These are phyloP conservation scores for Botrytis porri DNA, from an alignment of 2,329 filamentous ascomycete genomes.

Conservation along the genomic window DNA sequence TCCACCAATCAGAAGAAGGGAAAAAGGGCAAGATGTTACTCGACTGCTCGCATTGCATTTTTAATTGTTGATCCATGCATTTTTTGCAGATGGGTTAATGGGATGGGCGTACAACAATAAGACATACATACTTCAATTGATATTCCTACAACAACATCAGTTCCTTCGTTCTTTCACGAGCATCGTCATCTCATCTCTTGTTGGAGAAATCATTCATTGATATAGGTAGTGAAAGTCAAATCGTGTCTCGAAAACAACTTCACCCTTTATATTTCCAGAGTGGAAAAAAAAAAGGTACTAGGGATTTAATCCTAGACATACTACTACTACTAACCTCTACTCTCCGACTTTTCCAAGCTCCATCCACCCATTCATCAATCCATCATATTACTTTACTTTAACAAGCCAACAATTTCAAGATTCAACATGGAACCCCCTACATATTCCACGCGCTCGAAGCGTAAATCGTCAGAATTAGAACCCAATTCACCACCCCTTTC, in stretches of 20 bases:
- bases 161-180: neutral
- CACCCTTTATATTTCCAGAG: neutral
- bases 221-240: neutral
- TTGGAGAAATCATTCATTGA: neutral
- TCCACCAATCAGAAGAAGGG: neutral
- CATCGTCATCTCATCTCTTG: neutral
- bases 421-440: slow-evolving; percentile 14
- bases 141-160: neutral
- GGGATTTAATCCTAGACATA: neutral
- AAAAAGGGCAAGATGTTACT: neutral
- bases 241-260: neutral
- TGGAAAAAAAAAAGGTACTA: neutral
- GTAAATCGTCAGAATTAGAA: slow-evolving; percentile 14
- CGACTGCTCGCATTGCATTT: slow-evolving; percentile 10
- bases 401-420: neutral
- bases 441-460: slow-evolving; percentile 20
- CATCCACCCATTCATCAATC: slow-evolving; percentile 1
- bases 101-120: neutral
- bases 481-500: slow-evolving; percentile 9
- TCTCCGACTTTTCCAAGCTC: slow-evolving; percentile 14
- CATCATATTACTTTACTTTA: neutral
- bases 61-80: neutral
- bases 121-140: neutral
- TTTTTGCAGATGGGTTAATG: slow-evolving; percentile 4
- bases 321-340: neutral